Conservation (phyloP, 176 grass and related monocot genomes). For the Avena insularis region DNA sequence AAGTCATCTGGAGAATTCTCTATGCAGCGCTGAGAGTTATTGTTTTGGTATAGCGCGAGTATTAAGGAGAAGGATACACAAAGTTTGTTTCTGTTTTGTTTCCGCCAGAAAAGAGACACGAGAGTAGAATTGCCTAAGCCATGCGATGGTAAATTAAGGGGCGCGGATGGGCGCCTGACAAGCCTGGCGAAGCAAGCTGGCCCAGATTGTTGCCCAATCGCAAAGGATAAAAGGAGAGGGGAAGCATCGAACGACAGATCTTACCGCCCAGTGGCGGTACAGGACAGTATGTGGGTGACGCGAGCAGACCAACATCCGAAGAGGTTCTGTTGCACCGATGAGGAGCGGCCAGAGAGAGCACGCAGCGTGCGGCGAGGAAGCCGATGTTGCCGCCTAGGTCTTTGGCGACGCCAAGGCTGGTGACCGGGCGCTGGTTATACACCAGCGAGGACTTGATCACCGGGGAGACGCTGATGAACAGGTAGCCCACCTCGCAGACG, state of each 20-base stretch:
- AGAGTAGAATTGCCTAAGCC: no score
- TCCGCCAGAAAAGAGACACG: no score
- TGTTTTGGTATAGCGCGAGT: no score
- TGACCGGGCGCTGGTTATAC: slow-evolving; percentile 82
- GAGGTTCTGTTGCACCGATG: slow-evolving; percentile 80
- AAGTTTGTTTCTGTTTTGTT: no score
- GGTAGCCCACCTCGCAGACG: slow-evolving; percentile 73
- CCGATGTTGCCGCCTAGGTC: slow-evolving; percentile 89
- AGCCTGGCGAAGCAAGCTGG: no score
- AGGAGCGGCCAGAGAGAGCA: slow-evolving; percentile 70
- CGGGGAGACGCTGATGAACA: slow-evolving; percentile 90
- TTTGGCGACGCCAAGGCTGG: slow-evolving; percentile 84
- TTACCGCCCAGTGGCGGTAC: slow-evolving; percentile 78
- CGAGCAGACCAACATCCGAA: slow-evolving; percentile 82
- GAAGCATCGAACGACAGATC: slow-evolving; percentile 19
- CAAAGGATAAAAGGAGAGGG: no score
- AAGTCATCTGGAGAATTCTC: no score
- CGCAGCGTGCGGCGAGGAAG: slow-evolving; percentile 85
- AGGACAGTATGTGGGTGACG: slow-evolving; percentile 61
- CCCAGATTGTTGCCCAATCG: no score
- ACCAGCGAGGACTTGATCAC: slow-evolving; percentile 77
- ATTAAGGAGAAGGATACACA: no score
- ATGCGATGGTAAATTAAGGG: no score
- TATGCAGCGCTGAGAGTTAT: no score
- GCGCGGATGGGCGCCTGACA: no score